These are phyloP conservation scores for Fusarium sp. DNA, from an alignment of 2,329 filamentous ascomycete species.

Conservation along the genomic window DNA sequence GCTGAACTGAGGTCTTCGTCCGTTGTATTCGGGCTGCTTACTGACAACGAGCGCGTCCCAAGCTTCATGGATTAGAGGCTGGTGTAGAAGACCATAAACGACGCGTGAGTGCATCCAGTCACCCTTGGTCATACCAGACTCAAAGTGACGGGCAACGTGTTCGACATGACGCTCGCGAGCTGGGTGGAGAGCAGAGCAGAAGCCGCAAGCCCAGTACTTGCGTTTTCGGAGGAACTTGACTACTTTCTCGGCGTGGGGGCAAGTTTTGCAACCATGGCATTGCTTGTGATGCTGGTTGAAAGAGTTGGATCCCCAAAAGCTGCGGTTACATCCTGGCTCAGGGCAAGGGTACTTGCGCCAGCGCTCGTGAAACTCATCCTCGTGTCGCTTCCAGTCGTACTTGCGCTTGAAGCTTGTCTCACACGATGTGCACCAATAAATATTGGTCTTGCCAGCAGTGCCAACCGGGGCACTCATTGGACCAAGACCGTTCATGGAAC, in stretches of 20 bases:
- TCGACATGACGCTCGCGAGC: constrained; percentile 75
- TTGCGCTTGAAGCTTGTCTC: constrained; percentile 75
- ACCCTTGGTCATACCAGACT: constrained; percentile 68
- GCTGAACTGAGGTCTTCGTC: constrained; percentile 68
- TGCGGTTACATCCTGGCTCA: constrained; percentile 71
- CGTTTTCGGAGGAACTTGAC: constrained; percentile 72
- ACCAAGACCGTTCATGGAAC: constrained; percentile 48
- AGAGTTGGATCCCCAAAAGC: constrained; percentile 74
- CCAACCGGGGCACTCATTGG: constrained; percentile 43
- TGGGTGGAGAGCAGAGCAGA: constrained; percentile 71
- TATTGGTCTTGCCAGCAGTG: constrained; percentile 55
- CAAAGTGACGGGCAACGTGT: constrained; percentile 75
- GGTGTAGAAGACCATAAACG: constrained; percentile 74
- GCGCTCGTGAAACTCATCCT: constrained; percentile 76
- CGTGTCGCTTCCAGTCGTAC: constrained; percentile 76
- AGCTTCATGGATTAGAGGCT: constrained; percentile 68
- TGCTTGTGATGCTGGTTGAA: constrained; percentile 76
- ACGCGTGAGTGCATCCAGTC: constrained; percentile 78
- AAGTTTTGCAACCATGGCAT: constrained; percentile 72
- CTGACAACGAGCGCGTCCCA: constrained; percentile 68
- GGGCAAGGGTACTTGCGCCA: constrained; percentile 75
- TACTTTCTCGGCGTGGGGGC: constrained; percentile 72
- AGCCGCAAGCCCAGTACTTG: constrained; percentile 75
- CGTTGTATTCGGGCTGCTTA: constrained; percentile 65
- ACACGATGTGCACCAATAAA: constrained; percentile 68